Conservation (phyloP, 2,329 filamentous ascomycete genomes). For the Anthostomella pinea region DNA sequence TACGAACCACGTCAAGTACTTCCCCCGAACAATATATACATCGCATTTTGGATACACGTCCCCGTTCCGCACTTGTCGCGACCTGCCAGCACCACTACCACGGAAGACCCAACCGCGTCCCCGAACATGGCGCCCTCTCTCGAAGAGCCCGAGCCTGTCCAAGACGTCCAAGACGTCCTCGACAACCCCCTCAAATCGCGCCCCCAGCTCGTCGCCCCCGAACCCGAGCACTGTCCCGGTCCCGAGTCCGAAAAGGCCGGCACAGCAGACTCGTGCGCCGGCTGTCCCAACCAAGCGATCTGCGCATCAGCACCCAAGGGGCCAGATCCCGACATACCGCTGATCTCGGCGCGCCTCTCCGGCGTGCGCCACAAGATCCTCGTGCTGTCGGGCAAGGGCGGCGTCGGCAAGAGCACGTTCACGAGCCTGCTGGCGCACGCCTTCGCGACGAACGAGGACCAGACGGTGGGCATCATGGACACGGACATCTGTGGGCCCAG, state of each 20-base stretch:
- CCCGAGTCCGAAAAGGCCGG: slow-evolving; percentile 74
- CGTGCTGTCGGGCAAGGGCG: slow-evolving; percentile 90
- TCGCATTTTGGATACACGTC: too few species aligned
- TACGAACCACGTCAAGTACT: too few species aligned
- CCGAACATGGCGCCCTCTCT: slow-evolving; percentile 85
- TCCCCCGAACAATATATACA: too few species aligned
- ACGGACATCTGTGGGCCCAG: slow-evolving; percentile 95
- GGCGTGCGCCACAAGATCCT: slow-evolving; percentile 89
- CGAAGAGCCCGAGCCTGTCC: slow-evolving; percentile 64
- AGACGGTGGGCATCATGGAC: slow-evolving; percentile 91
- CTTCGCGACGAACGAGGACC: slow-evolving; percentile 77
- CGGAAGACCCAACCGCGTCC: too few species aligned
- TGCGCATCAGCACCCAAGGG: slow-evolving; percentile 94
- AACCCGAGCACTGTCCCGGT: slow-evolving; percentile 95
- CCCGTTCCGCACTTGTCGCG: too few species aligned
- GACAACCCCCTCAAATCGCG: slow-evolving; percentile 73
- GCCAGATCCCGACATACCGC: slow-evolving; percentile 87
- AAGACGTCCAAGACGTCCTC: slow-evolving; percentile 72
- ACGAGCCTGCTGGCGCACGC: slow-evolving; percentile 84
- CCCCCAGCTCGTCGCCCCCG: slow-evolving; percentile 85
- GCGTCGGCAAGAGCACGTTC: slow-evolving; percentile 95
- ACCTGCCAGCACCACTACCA: too few species aligned
- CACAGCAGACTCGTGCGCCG: slow-evolving; percentile 79
- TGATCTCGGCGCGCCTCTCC: slow-evolving; percentile 80
- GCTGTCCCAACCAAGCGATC: slow-evolving; percentile 93